Base-by-base conservation (phyloP, 306 rosid species). In the Arachis hypogaea region DNA sequence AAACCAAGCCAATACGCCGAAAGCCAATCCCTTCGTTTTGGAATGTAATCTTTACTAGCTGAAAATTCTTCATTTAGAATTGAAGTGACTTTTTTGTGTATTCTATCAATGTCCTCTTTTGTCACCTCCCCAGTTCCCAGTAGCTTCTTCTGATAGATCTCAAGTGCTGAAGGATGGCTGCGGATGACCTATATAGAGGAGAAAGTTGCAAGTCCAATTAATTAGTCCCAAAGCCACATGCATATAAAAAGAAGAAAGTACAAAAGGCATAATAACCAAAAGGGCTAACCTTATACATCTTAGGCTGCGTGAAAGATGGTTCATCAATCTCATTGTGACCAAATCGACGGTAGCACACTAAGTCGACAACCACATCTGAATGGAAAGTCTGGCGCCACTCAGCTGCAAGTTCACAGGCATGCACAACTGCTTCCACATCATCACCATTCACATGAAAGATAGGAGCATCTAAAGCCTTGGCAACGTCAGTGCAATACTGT, bases 331-430 rank as follows among this genome's bases (percentile, higher is more conserved):
- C 99, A 78, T 89, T 94, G 84, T 94, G 97, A 77, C 99, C 99
- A 78, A 88, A 94, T 78, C 95, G 88, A 60, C 96, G 96, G 77
- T 94, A 94, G 52, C 99, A 94, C 59, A 94, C 99, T 36, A 94
- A 77, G 82, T 94, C 99, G 59, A 94, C 99, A 45, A 94, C 96
- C 68, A 91, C 99, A 73, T 94, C 99, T 7, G 97, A 89, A 86
- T 94, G 99, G 87, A 94, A 94, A 60, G 87, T 88, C 78, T 94
- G 99, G 71, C 97, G 93, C 99, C 99, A 94, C 90, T 92, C 99
- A 16, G 97, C 97, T 16, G 99, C 99, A 80, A 94, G 95, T 86
- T 94, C 96, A 79, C 88, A 92, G 44, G 87, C 97, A 78, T 91
- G 97, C 78, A 89, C 99, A 77, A 92, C 99, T 51, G 99, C 99